These are phyloP conservation scores for Psophocarpus tetragonolobus DNA, from an alignment of 306 rosid genomes.

Conservation along the genomic window DNA sequence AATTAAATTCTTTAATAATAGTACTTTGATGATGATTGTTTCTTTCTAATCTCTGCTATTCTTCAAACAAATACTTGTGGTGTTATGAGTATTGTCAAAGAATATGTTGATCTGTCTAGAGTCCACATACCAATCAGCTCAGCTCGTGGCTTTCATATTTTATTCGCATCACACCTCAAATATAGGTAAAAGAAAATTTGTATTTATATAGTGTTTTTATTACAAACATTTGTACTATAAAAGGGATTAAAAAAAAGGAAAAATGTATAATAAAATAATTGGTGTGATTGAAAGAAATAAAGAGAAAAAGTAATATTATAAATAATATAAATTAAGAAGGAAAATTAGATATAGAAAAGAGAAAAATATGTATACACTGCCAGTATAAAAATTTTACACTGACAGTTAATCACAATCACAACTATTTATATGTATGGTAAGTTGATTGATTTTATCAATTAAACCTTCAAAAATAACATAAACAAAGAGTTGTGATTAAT, in stretches of 20 bases:
- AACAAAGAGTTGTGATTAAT: too few species aligned
- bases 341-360: background rate
- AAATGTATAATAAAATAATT: background rate
- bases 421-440: too few species aligned
- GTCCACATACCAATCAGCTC: background rate
- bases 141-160: background rate
- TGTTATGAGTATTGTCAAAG: conserved; percentile 1
- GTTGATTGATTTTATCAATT: too few species aligned
- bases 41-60: background rate
- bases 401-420: too few species aligned
- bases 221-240: too few species aligned
- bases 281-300: background rate
- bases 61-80: background rate
- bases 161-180: background rate
- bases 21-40: background rate
- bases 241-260: background rate
- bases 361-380: too few species aligned
- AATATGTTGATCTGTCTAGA: background rate
- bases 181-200: background rate
- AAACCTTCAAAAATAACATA: too few species aligned
- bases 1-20: background rate
- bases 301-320: background rate
- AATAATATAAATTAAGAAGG: background rate
- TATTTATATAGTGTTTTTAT: background rate
- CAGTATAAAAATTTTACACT: too few species aligned